Evolutionary conservation across 768 basidiomycete genomes (phyloP).

Genomic region (Boletus edulis): DNA sequence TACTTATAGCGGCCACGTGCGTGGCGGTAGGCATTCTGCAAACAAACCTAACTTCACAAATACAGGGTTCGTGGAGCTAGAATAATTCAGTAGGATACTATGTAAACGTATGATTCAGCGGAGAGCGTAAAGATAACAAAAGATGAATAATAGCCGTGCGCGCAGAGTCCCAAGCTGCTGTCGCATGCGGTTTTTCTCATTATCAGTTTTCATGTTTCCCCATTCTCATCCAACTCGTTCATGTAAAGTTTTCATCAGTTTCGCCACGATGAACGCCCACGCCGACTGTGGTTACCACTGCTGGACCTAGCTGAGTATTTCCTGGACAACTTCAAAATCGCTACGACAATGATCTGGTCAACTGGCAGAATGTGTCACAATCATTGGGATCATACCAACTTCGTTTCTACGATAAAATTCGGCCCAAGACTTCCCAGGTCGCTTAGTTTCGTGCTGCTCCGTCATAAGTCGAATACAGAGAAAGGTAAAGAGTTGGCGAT

Average conservation of each 20-base stretch:
- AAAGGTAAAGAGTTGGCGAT: background rate
- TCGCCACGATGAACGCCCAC: slow-evolving; percentile 24
- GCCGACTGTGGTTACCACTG: slow-evolving; percentile 14
- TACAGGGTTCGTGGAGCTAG: background rate
- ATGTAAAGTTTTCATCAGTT: slow-evolving; percentile 6
- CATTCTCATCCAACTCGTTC: slow-evolving; percentile 16
- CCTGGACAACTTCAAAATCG: slow-evolving; percentile 25
- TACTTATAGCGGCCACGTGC: slow-evolving; percentile 35
- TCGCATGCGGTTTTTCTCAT: slow-evolving; percentile 8
- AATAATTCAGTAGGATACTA: slow-evolving; percentile 3
- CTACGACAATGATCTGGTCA: slow-evolving; percentile 13
- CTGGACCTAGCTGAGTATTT: slow-evolving; percentile 20
- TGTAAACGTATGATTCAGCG: slow-evolving; percentile 4
- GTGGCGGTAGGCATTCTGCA: slow-evolving; percentile 1
- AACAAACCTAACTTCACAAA: slow-evolving; percentile 9
- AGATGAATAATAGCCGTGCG: background rate
- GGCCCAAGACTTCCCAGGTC: slow-evolving; percentile 57
- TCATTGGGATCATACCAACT: slow-evolving; percentile 36
- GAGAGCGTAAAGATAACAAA: slow-evolving; percentile 1
- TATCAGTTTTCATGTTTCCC: slow-evolving; percentile 21
- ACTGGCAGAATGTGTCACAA: background rate
- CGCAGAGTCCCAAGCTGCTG: background rate
- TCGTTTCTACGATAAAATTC: slow-evolving; percentile 58
- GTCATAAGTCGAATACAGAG: slow-evolving; percentile 1
- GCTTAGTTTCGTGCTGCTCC: slow-evolving; percentile 44